Percentiles rank a stretch among this genome's conserved stretches.
Conservation (phyloP, 805 yeast genomes). For the Saccharomycodes ludwigii region DNA sequence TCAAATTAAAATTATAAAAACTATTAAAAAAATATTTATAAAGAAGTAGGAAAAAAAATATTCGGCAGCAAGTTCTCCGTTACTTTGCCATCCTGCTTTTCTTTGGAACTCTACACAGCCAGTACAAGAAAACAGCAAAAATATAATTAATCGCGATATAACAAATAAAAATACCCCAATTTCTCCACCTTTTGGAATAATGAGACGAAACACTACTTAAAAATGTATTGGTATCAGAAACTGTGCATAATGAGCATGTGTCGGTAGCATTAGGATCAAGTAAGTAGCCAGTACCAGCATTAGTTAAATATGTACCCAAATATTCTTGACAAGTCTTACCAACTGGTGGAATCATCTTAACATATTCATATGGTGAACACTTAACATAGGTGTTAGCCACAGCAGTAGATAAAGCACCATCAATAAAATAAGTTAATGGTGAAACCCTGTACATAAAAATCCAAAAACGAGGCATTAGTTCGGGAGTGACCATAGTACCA, state of each 20-base stretch:
- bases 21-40: too few species aligned
- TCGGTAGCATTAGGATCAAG: constrained; percentile 26
- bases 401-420: constrained; percentile 36
- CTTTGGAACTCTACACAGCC: constrained; percentile 58
- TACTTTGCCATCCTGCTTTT: constrained; percentile 1
- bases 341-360: constrained; percentile 12
- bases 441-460: constrained; percentile 28
- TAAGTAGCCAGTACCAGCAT: constrained; percentile 17
- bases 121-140: constrained; percentile 33
- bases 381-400: constrained; percentile 32
- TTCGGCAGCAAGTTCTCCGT: not conserved
- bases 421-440: constrained; percentile 31
- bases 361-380: constrained; percentile 25
- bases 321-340: constrained; percentile 16
- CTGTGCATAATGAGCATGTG: constrained; percentile 45
- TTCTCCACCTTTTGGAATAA: constrained; percentile 37
- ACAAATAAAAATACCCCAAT: constrained; percentile 42
- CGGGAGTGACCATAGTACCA: constrained; percentile 27
- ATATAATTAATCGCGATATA: constrained; percentile 33
- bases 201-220: constrained; percentile 25
- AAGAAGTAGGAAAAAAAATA: not conserved
- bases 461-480: constrained; percentile 31
- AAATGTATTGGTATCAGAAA: constrained; percentile 39
- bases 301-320: constrained; percentile 11
- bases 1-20: not conserved